Conservation (phyloP, 768 basidiomycete species). For the Mycena leptocephala region DNA sequence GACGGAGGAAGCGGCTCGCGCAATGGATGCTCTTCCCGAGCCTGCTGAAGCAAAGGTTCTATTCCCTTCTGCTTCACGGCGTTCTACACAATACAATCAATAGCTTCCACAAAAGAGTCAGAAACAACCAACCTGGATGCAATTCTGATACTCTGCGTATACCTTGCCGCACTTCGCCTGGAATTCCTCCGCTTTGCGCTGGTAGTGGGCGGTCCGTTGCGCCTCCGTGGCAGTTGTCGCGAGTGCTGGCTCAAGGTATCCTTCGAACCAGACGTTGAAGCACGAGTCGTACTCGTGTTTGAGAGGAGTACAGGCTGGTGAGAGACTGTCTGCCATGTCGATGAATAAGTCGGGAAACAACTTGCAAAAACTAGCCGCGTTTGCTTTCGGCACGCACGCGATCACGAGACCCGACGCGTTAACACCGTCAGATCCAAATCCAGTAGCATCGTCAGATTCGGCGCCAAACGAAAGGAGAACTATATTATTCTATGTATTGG, state of each 20-base stretch:
- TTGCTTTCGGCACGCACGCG: conserved; percentile 13
- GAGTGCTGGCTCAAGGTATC: conserved; percentile 90
- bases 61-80: conserved; percentile 87
- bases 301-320: conserved; percentile 89
- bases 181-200: conserved; percentile 90
- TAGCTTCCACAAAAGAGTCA: not conserved
- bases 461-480: too few species aligned
- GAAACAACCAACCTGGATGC: conserved; percentile 79
- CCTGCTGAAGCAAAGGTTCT: conserved; percentile 83
- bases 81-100: conserved; percentile 61
- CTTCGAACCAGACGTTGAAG: conserved; percentile 98
- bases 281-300: conserved; percentile 94
- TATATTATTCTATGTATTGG: not conserved
- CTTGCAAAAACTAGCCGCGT: conserved; percentile 4
- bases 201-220: conserved; percentile 74
- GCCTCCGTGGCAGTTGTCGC: conserved; percentile 56
- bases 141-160: conserved; percentile 86
- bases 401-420: conserved; percentile 31
- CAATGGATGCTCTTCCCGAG: conserved; percentile 85
- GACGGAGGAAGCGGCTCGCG: conserved; percentile 70
- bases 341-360: not conserved
- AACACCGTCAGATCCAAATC: too few species aligned
- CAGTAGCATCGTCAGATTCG: too few species aligned
- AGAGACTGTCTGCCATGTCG: conserved; percentile 86
- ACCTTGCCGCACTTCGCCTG: conserved; percentile 87